Conservation (phyloP, 1,284 basidiomycete species). For the Exobasidium cylindrosporum region DNA sequence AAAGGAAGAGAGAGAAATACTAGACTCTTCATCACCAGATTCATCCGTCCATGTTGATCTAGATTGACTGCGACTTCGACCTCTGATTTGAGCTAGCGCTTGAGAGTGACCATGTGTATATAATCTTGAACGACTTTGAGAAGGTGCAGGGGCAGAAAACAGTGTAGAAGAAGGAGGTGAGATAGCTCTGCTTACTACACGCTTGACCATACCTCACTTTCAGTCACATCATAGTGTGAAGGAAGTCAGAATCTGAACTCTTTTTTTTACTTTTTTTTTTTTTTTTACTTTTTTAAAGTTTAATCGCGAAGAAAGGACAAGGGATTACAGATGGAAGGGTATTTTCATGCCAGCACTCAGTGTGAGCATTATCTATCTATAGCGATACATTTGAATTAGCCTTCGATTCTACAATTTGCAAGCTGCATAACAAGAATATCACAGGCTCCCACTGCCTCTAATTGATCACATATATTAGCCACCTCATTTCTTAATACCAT, state of each 20-base stretch:
- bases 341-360: too few species aligned
- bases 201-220: background rate
- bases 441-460: slow-evolving; percentile 9
- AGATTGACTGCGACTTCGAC: background rate
- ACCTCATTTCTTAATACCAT: slow-evolving; percentile 85
- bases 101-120: background rate
- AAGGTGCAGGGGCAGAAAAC: background rate
- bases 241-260: too few species aligned
- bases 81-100: background rate
- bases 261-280: too few species aligned
- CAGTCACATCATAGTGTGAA: too few species aligned
- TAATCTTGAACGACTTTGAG: background rate
- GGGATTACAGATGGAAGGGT: too few species aligned
- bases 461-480: slow-evolving; percentile 74
- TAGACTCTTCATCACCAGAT: background rate
- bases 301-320: too few species aligned
- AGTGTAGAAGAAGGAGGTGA: background rate
- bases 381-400: too few species aligned
- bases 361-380: too few species aligned
- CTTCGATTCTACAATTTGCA: slow-evolving; percentile 14
- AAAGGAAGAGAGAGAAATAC: background rate
- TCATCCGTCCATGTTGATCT: background rate
- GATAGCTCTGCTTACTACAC: background rate
- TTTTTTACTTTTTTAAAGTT: too few species aligned
- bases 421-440: slow-evolving; percentile 16